Base-by-base conservation (phyloP, 75 land plant species). In the Cupressus sempervirens region DNA sequence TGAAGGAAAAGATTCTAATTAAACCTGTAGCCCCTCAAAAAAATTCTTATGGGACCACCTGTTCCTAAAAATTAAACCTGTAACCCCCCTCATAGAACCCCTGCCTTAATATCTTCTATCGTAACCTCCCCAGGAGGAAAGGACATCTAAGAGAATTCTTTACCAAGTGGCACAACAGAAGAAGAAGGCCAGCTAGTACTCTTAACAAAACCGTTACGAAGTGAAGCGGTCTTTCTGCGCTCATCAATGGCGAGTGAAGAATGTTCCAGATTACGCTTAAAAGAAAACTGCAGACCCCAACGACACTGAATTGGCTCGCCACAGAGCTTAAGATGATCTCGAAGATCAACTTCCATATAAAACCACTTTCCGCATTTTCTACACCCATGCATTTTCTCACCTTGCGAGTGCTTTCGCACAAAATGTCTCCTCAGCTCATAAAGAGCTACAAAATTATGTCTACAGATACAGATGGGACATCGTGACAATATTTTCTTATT, bases 401-500 rank as follows among this genome's bases (percentile, higher is more conserved):
- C 91, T 26, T 90, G 88, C 1, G 90, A 84, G 65, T 90, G 91
- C 86, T 89, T 88, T n/a, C 91, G 56, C 8, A 90, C 91, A 80
- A 83, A 90, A 48, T 90, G 91, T 2, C 91, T 48, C 80, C 91
- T 46, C 32, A 90, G 85, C 85, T 90, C 91, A 85, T 90, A 90
- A 35, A 90, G 52, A 29, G 90, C 91, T 40, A 90, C 91, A 36
- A 90, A 90, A 65, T 90, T 88, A 67, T 73, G 86, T 53, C 80
- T 36, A 79, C 91, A 90, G n/a, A n/a, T n/a, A n/a, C n/a, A n/a
- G 3, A 74, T 65, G 0, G 91, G 91, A 48, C 91, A 90, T 3
- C 91, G 84, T 18, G 91, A 90, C 35, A 87, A 90, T 26, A 86
- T 89, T 79, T 90, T 90, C 88, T 90, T 90, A 68, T 90, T 90